phyloP scores from a whole-genome alignment of 2,329 filamentous ascomycete species.

The Orbilia brochopaga region DNA sequence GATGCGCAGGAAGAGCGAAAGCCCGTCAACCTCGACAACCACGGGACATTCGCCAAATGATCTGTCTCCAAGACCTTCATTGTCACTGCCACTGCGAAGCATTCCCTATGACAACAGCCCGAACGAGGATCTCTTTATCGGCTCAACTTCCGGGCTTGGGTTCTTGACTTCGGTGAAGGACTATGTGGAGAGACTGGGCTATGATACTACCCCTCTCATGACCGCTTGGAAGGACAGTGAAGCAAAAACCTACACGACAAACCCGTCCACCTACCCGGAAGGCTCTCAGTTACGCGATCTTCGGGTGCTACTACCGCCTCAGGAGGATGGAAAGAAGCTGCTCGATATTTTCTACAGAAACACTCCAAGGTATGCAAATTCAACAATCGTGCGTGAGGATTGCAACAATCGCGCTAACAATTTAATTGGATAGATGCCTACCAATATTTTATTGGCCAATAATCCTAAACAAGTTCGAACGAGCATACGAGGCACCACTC shows the following conservation, averaged over 20 bases:
- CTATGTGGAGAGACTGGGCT: conserved; percentile 46
- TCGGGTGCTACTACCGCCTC: conserved; percentile 24
- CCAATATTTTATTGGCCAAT: conserved; percentile 47
- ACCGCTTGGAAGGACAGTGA: conserved; percentile 44
- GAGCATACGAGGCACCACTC: conserved; percentile 47
- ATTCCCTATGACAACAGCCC: conserved; percentile 38
- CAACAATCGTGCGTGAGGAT: not conserved
- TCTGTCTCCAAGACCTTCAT: conserved; percentile 27
- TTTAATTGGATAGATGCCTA: conserved; percentile 13
- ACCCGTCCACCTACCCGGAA: conserved; percentile 11
- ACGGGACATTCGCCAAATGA: conserved; percentile 34
- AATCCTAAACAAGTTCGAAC: conserved; percentile 39
- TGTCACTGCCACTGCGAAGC: conserved; percentile 33
- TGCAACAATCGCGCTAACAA: not conserved
- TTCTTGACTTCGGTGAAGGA: conserved; percentile 48
- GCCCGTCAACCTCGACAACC: conserved; percentile 35
- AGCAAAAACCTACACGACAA: conserved; percentile 34
- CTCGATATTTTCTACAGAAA: conserved; percentile 45
- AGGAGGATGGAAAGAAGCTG: conserved; percentile 31
- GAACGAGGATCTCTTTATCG: conserved; percentile 43
- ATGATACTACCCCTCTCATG: conserved; percentile 41
- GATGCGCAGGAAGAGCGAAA: conserved; percentile 12
- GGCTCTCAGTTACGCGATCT: conserved; percentile 34
- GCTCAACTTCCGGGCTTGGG: conserved; percentile 43
- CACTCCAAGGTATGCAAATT: conserved; percentile 30